Base-by-base conservation (phyloP, 805 yeast genomes). In the Sugiyamaella qingdaonensis region DNA sequence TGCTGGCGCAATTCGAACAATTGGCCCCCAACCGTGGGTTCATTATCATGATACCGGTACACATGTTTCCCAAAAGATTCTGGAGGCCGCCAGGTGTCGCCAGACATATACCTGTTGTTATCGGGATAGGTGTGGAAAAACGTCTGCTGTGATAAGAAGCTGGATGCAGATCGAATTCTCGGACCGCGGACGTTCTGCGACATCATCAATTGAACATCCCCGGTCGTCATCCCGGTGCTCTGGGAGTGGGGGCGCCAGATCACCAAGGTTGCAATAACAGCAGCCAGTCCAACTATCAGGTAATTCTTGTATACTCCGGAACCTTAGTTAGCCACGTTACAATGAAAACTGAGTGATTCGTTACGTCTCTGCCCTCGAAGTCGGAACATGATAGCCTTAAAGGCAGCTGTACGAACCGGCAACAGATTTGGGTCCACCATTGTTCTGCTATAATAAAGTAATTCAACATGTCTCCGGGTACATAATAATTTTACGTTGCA, bases 11-110 rank as follows among this genome's bases (percentile, higher is more conserved):
- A 16, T 21, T 42, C 33, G 19, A 49, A 18, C 45, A 39, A 39
- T 39, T 39, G 43, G 4, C 21, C 21, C 43, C 13, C 13, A 14
- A 16, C 14, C 36, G 4, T 18, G 18, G 48, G 27, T n/a, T 44
- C 35, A n/a, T 21, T 18, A 14, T 45, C 48, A 14, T 49, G n/a
- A 14, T 21, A 36, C 35, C 34, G 32, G 45, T 32, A 21, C 11
- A 51, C 16, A 9, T 14, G 36, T 9, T 18, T 34, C n/a, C 53
- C 58, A 44, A 54, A 51, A n/a, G 51, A 46, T 11, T 52, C 53
- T 18, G 62, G 61, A 0, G 68, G 65, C 14, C 69, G 54, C 69
- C 69, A 65, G 2, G 63, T 56, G 42, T 65, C 67, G 39, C 58
- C 62, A n/a, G 65, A 58, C 4, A 58, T 58, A 37, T 57, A 61